These are phyloP conservation scores for Leavenworthia alabamica DNA, from an alignment of 345 rosid species.

Conservation along the genomic window DNA sequence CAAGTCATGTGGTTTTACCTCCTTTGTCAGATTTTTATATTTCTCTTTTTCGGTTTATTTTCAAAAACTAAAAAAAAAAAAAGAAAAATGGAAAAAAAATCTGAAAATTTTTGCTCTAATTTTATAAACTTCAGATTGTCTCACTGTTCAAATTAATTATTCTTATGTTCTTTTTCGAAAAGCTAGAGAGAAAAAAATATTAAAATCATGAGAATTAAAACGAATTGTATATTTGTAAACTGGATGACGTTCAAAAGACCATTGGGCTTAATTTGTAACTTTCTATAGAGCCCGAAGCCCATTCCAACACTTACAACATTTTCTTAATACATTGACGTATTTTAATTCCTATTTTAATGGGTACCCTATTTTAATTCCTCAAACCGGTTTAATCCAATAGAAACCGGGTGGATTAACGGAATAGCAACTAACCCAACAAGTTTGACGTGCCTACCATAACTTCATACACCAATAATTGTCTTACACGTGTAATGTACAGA, in stretches of 20 bases:
- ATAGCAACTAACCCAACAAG: background rate
- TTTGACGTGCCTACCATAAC: conserved; percentile 28
- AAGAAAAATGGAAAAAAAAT: background rate
- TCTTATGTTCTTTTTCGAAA: background rate
- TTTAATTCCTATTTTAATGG: too few relatives aligned
- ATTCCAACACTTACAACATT: background rate
- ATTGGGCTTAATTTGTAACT: conserved; percentile 7
- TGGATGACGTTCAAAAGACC: background rate
- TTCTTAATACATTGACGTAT: background rate
- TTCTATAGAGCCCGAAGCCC: background rate
- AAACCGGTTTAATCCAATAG: background rate
- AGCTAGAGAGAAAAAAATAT: background rate
- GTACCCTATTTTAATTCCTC: background rate
- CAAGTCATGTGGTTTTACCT: background rate
- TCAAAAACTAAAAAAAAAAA: background rate
- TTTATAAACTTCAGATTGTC: background rate
- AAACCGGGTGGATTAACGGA: background rate
- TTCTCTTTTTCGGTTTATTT: conserved; percentile 24
- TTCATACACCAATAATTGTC: conserved; percentile 11
- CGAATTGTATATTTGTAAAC: background rate
- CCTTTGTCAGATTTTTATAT: conserved; percentile 19
- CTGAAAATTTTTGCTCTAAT: background rate
- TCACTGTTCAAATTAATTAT: background rate
- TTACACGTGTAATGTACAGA: conserved; percentile 21
- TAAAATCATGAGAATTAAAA: background rate